phyloP scores from a whole-genome alignment of 345 rosid species.

The Pelargonium nanum region DNA sequence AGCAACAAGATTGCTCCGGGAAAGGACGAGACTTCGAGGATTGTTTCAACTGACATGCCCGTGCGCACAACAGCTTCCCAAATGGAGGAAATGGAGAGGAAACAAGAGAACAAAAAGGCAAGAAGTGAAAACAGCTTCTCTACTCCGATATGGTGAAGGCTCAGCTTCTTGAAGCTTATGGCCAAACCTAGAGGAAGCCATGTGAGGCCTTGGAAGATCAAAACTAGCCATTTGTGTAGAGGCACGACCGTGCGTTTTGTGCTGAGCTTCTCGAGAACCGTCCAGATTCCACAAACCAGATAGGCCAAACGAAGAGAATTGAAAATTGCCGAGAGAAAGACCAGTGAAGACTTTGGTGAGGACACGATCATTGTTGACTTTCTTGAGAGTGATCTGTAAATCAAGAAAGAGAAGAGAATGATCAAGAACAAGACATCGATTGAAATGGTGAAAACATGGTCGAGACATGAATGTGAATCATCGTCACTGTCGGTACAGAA shows the following conservation, averaged over 20 bases:
- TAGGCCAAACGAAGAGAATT: conserved; percentile 24
- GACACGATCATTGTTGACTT: conserved; percentile 5
- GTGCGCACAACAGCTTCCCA: conserved; percentile 12
- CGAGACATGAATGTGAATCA: conserved; percentile 20
- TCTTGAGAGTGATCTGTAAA: conserved; percentile 7
- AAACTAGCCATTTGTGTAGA: conserved; percentile 19
- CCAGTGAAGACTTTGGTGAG: conserved; percentile 5
- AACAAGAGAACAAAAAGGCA: conserved; percentile 18
- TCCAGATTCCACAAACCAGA: conserved; percentile 23
- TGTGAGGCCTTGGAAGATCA: conserved; percentile 24
- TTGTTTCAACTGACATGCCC: conserved; percentile 6
- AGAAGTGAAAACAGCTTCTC: conserved; percentile 13
- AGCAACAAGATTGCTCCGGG: conserved; percentile 31
- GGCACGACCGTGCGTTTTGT: conserved; percentile 18
- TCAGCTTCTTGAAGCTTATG: conserved; percentile 15
- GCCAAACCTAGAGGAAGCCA: conserved; percentile 24
- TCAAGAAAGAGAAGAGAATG: conserved; percentile 12
- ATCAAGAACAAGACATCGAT: conserved; percentile 21
- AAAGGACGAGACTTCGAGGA: conserved; percentile 23
- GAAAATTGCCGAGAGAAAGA: conserved; percentile 14
- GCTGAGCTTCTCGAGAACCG: conserved; percentile 9
- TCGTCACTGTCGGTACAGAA: conserved; percentile 17
- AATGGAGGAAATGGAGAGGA: conserved; percentile 21
- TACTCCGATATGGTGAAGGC: not conserved
- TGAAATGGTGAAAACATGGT: conserved; percentile 19